Evolutionary conservation across 129 eudicot species (phyloP).

Genomic region (Arctium lappa): DNA sequence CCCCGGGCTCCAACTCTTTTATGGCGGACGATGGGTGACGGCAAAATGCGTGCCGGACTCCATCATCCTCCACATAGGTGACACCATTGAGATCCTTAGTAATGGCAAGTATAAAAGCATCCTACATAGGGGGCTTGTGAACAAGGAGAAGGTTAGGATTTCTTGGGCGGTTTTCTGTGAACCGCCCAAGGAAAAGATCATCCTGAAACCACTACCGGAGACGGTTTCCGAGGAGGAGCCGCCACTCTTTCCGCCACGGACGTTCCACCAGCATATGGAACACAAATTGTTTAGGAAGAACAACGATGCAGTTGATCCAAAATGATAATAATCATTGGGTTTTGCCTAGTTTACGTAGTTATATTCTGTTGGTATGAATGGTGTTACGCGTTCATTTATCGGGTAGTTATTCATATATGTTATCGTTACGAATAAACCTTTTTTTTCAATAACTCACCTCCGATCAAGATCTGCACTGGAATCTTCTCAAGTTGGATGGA

Average conservation of each 20-base stretch:
- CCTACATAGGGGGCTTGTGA: slow-evolving; percentile 89
- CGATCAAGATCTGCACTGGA: not conserved
- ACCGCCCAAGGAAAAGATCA: slow-evolving; percentile 87
- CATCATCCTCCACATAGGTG: slow-evolving; percentile 85
- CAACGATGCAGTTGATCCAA: slow-evolving; percentile 19
- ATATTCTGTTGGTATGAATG: not conserved
- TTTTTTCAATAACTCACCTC: not conserved
- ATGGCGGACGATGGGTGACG: slow-evolving; percentile 74
- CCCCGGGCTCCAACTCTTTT: slow-evolving; percentile 85
- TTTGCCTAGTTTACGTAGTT: not conserved
- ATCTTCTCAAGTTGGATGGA: too few relatives aligned
- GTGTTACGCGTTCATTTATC: not conserved
- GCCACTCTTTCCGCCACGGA: slow-evolving; percentile 73
- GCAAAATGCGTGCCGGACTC: slow-evolving; percentile 90
- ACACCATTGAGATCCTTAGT: slow-evolving; percentile 83
- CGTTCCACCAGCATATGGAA: slow-evolving; percentile 79
- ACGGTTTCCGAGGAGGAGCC: slow-evolving; percentile 66
- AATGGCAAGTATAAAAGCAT: slow-evolving; percentile 94
- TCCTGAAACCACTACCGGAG: slow-evolving; percentile 81
- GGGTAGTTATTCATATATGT: not conserved
- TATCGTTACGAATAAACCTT: not conserved
- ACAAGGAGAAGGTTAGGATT: slow-evolving; percentile 86
- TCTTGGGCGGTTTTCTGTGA: slow-evolving; percentile 97
- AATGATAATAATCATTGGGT: slow-evolving; percentile 4
- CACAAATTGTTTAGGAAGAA: slow-evolving; percentile 71